phyloP scores from a whole-genome alignment of 2,329 filamentous ascomycete genomes.

The Coniochaeta sp. region DNA sequence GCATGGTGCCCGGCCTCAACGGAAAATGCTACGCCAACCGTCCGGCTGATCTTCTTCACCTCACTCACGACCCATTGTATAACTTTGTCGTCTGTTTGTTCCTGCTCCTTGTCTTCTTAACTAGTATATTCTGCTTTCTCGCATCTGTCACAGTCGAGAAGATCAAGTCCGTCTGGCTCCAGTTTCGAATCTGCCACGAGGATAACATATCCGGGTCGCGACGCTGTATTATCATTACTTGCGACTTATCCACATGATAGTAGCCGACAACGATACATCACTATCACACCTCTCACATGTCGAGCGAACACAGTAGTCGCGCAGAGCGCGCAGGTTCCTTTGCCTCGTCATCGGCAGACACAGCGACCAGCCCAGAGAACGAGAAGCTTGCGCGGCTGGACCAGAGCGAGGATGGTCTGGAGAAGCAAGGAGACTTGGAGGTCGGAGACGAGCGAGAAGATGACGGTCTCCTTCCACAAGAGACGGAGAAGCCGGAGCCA shows the following conservation, averaged over 20 bases:
- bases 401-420: conserved; percentile 20
- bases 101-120: neutral
- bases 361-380: conserved; percentile 22
- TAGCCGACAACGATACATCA: neutral
- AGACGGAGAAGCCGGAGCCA: conserved; percentile 23
- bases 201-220: neutral
- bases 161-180: neutral
- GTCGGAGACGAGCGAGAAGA: conserved; percentile 29
- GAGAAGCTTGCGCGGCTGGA: conserved; percentile 22
- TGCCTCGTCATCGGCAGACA: conserved; percentile 24
- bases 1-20: neutral
- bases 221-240: neutral
- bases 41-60: neutral
- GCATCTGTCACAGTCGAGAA: too few species aligned
- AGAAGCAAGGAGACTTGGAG: conserved; percentile 27
- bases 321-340: conserved; percentile 20
- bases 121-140: neutral
- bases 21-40: neutral
- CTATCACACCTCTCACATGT: conserved; percentile 10
- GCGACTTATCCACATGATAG: neutral
- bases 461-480: conserved; percentile 29
- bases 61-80: neutral
- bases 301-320: conserved; percentile 13
- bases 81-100: neutral
- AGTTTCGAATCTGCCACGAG: neutral